Evolutionary conservation across 1,284 basidiomycete species (phyloP).

Genomic region (Apiotrichum domesticum): DNA sequence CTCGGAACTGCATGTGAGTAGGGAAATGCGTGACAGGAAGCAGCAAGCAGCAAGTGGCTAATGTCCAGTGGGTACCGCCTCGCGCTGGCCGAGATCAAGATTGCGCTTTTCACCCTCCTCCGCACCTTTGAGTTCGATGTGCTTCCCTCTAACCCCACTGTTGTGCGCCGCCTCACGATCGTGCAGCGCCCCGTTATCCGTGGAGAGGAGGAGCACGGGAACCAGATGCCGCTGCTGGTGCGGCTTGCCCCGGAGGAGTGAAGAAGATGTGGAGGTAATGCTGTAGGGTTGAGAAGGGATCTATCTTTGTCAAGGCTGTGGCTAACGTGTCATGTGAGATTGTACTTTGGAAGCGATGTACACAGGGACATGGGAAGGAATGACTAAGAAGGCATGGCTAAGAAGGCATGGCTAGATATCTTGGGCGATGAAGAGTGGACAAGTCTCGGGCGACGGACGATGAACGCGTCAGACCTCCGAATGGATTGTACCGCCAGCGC

Average conservation of each 20-base stretch:
- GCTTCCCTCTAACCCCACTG: slow-evolving; percentile 37
- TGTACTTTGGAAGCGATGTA: too few species aligned
- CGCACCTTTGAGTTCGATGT: slow-evolving; percentile 52
- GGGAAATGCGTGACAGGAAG: neutral
- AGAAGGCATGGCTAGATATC: too few species aligned
- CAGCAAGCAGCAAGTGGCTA: neutral
- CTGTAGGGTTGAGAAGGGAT: too few species aligned
- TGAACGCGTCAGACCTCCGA: too few species aligned
- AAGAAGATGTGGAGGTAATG: too few species aligned
- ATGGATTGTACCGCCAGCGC: too few species aligned
- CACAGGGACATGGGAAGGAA: too few species aligned
- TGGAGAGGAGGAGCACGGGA: slow-evolving; percentile 39
- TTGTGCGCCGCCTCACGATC: slow-evolving; percentile 37
- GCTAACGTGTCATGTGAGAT: too few species aligned
- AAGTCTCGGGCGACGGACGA: too few species aligned
- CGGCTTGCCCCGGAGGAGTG: neutral
- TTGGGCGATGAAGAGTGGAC: too few species aligned
- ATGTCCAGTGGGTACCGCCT: slow-evolving; percentile 48
- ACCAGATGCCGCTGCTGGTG: slow-evolving; percentile 45
- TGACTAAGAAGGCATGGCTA: too few species aligned
- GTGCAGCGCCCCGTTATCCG: slow-evolving; percentile 42
- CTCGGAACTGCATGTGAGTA: slow-evolving; percentile 55
- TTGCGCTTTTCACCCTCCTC: slow-evolving; percentile 55
- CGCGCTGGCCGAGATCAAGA: slow-evolving; percentile 61
- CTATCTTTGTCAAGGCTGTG: too few species aligned